These are phyloP conservation scores for Eucalyptus curtisii DNA, from an alignment of 345 rosid genomes.

Conservation along the genomic window DNA sequence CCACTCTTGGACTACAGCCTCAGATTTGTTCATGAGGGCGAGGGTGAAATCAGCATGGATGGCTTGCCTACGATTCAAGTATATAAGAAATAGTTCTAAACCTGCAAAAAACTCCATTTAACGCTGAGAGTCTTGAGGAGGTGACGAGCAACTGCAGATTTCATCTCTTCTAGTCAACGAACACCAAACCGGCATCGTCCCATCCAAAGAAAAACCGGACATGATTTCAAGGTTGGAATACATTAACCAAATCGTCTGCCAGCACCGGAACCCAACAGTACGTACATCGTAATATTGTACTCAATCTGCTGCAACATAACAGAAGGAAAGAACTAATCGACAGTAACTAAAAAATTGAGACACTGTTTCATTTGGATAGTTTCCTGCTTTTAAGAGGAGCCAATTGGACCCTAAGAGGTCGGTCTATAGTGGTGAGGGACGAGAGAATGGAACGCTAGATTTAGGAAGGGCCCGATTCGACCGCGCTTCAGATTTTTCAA, in stretches of 20 bases:
- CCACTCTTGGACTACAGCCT: background rate
- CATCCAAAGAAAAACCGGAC: background rate
- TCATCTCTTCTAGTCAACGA: background rate
- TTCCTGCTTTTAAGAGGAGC: too few species aligned
- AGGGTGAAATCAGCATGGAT: background rate
- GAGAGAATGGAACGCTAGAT: too few species aligned
- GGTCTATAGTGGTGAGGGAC: too few species aligned
- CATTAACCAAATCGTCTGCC: background rate
- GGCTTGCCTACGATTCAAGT: background rate
- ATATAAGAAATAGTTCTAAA: background rate
- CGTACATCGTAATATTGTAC: background rate
- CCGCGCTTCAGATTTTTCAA: too few species aligned
- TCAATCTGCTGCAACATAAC: too few species aligned
- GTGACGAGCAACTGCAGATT: background rate
- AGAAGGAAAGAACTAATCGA: too few species aligned
- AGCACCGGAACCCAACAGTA: background rate
- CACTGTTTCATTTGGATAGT: too few species aligned
- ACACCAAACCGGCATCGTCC: background rate
- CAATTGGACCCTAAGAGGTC: too few species aligned
- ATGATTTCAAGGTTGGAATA: background rate
- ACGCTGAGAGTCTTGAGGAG: background rate
- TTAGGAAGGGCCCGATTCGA: too few species aligned
- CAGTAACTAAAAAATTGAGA: too few species aligned
- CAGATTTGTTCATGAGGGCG: background rate
- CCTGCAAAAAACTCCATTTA: background rate